These are phyloP conservation scores for Monosporozyma servazzii DNA, from an alignment of 805 yeast genomes.

Conservation along the genomic window DNA sequence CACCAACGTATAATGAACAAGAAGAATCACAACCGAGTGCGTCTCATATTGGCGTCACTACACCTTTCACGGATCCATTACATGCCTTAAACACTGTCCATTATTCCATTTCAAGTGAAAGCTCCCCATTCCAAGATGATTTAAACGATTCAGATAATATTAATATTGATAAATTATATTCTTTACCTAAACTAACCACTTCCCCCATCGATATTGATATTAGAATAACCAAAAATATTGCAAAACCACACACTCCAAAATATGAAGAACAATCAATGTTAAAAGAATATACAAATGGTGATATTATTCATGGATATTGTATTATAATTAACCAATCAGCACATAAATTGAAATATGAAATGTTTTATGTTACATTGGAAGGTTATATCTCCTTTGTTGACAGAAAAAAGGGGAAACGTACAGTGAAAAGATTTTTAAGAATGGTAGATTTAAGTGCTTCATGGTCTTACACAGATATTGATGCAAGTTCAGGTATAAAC, in stretches of 20 bases:
- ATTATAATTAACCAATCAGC: slow-evolving; percentile 39
- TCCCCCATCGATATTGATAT: slow-evolving; percentile 40
- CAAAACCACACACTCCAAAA: slow-evolving; percentile 36
- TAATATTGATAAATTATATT: slow-evolving; percentile 43
- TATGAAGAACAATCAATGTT: slow-evolving; percentile 38
- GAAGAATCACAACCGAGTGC: background rate
- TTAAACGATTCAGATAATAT: slow-evolving; percentile 35
- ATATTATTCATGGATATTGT: slow-evolving; percentile 51
- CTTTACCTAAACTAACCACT: slow-evolving; percentile 36
- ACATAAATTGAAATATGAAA: slow-evolving; percentile 46
- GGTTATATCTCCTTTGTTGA: slow-evolving; percentile 32
- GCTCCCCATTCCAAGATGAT: slow-evolving; percentile 24
- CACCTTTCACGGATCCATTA: slow-evolving; percentile 6
- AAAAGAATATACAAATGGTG: slow-evolving; percentile 60
- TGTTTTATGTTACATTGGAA: slow-evolving; percentile 46
- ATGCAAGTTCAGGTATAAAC: slow-evolving; percentile 45
- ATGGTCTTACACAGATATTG: slow-evolving; percentile 42
- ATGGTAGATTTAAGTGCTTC: slow-evolving; percentile 54
- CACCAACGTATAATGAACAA: slow-evolving; percentile 30
- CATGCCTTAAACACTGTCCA: slow-evolving; percentile 17
- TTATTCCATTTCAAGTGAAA: slow-evolving; percentile 5
- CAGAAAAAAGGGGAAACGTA: slow-evolving; percentile 26
- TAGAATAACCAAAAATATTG: slow-evolving; percentile 42
- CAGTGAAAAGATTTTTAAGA: slow-evolving; percentile 41
- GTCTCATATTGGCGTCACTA: background rate